phyloP scores from a whole-genome alignment of 345 rosid genomes.

The Arabis hirsuta region DNA sequence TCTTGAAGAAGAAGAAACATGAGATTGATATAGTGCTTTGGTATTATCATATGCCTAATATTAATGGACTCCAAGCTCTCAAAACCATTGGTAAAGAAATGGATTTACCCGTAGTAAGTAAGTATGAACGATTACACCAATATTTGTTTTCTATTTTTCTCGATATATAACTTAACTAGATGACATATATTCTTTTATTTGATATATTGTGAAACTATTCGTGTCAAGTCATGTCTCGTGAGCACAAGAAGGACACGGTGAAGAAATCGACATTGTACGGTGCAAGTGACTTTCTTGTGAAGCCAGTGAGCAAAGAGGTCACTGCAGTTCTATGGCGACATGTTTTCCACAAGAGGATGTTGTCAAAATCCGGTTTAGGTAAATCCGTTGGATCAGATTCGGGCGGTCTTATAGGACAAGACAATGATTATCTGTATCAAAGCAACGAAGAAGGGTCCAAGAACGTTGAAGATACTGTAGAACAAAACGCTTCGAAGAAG shows the following conservation, averaged over 20 bases:
- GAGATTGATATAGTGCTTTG: conserved; percentile 37
- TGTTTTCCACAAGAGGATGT: conserved; percentile 21
- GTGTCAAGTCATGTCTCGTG: conserved; percentile 35
- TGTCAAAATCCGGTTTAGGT: conserved; percentile 9
- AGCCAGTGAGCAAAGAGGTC: conserved; percentile 33
- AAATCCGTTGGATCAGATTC: too few relatives aligned
- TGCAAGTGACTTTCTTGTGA: conserved; percentile 37
- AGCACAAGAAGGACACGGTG: conserved; percentile 14
- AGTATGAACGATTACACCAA: conserved; percentile 20
- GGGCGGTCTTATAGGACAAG: not conserved
- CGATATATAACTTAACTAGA: not conserved
- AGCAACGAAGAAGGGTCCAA: conserved; percentile 28
- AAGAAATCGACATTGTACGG: conserved; percentile 20
- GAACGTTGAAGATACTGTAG: not conserved
- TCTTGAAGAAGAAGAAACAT: conserved; percentile 26
- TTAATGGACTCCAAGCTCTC: conserved; percentile 36
- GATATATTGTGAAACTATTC: conserved; percentile 1
- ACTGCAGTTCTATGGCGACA: conserved; percentile 32
- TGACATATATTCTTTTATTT: not conserved
- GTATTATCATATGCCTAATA: conserved; percentile 32
- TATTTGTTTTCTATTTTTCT: not conserved
- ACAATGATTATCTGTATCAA: not conserved
- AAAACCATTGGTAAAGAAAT: conserved; percentile 12
- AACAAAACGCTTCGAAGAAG: conserved; percentile 17
- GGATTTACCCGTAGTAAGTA: conserved; percentile 39